phyloP scores from a whole-genome alignment of 306 rosid genomes.

The Fragaria ananassa region DNA sequence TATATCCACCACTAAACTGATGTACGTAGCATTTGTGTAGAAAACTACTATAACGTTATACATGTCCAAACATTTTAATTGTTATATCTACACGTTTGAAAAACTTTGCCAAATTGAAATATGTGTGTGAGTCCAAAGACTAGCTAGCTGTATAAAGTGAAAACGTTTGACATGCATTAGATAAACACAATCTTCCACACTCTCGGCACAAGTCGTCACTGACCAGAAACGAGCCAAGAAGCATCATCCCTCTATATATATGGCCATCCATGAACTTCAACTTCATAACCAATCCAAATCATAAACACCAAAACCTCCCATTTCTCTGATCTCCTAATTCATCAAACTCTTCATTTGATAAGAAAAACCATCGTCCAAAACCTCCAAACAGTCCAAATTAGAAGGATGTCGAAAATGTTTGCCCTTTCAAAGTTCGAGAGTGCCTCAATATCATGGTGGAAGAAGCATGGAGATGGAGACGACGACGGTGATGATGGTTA shows the following conservation, averaged over 20 bases:
- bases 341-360: background rate
- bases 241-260: background rate
- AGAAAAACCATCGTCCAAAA: background rate
- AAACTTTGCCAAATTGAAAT: background rate
- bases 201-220: slow-evolving; percentile 16
- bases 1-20: too few species aligned
- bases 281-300: background rate
- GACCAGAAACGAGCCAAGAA: background rate
- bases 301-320: background rate
- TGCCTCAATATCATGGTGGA: slow-evolving; percentile 8
- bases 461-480: slow-evolving; percentile 8
- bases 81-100: too few species aligned
- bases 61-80: too few species aligned
- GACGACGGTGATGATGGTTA: slow-evolving; percentile 1
- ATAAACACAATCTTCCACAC: slow-evolving; percentile 20
- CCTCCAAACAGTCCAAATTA: background rate
- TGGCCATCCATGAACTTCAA: background rate
- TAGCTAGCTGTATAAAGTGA: background rate
- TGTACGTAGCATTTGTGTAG: too few species aligned
- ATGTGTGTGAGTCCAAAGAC: background rate
- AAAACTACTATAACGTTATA: too few species aligned
- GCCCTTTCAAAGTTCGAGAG: background rate
- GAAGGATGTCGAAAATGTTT: background rate
- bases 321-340: background rate
- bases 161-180: slow-evolving; percentile 9